Evolutionary conservation across 257 asterid genomes (phyloP).

Genomic region (Gentiana straminea): DNA sequence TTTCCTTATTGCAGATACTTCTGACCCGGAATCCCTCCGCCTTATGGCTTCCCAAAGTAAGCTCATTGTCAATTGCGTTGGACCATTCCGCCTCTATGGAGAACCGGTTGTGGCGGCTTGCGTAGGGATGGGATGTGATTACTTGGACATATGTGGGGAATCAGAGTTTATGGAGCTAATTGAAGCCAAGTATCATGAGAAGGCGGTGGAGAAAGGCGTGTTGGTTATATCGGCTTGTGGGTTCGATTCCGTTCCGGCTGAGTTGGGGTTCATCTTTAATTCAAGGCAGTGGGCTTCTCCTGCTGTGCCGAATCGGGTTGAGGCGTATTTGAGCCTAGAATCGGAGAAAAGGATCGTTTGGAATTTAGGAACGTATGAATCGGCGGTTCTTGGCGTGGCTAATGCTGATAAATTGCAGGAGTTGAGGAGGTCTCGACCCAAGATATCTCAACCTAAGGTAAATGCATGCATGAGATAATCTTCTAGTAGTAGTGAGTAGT

Average conservation of each 20-base stretch:
- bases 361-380: constrained; percentile 65
- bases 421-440: constrained; percentile 54
- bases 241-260: constrained; percentile 85
- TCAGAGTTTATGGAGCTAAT: constrained; percentile 90
- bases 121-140: constrained; percentile 66
- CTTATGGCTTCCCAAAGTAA: constrained; percentile 51
- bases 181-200: constrained; percentile 49
- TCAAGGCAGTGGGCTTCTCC: constrained; percentile 49
- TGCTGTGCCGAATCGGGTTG: constrained; percentile 51
- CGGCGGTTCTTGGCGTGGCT: constrained; percentile 82
- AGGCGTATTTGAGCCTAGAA: constrained; percentile 76
- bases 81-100: constrained; percentile 78
- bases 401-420: constrained; percentile 40
- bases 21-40: constrained; percentile 50
- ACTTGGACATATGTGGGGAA: constrained; percentile 77
- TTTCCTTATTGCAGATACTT: constrained; percentile 58
- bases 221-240: constrained; percentile 82
- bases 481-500: no score
- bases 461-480: not conserved
- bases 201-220: constrained; percentile 52
- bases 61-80: constrained; percentile 65
- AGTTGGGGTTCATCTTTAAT: constrained; percentile 61
- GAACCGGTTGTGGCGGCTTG: constrained; percentile 81
- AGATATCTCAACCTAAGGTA: constrained; percentile 57
- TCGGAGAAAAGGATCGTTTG: constrained; percentile 58